Conservation (phyloP, 2,329 filamentous ascomycete genomes). For the Teratosphaeria destructans region DNA sequence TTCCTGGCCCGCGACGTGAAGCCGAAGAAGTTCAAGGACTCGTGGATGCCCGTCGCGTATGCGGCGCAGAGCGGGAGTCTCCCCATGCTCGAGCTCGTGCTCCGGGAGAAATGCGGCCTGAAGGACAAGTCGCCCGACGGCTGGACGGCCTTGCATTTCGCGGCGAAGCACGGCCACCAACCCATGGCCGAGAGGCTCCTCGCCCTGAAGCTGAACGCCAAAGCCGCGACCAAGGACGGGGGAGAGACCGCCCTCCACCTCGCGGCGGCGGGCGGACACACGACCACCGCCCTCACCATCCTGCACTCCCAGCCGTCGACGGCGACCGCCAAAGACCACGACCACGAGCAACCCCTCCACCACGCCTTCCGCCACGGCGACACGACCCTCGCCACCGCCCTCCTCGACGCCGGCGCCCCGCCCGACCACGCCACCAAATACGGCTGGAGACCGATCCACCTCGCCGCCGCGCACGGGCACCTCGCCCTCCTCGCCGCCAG, state of each 20-base stretch:
- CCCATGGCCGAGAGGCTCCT: constrained; percentile 10
- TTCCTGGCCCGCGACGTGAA: constrained; percentile 9
- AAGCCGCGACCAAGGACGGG: constrained; percentile 8
- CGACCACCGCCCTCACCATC: constrained; percentile 4
- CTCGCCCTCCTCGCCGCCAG: constrained; percentile 5
- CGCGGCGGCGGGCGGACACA: constrained; percentile 4
- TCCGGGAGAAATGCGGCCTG: constrained; percentile 7
- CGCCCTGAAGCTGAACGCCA: constrained; percentile 6
- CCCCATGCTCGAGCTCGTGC: constrained; percentile 10
- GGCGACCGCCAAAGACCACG: constrained; percentile 8
- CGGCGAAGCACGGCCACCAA: constrained; percentile 7
- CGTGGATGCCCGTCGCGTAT: constrained; percentile 7
- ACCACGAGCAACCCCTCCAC: constrained; percentile 11
- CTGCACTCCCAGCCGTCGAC: constrained; percentile 9
- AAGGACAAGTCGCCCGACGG: constrained; percentile 9
- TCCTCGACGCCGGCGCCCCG: constrained; percentile 9
- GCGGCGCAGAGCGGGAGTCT: constrained; percentile 13
- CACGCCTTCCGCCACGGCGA: constrained; percentile 11
- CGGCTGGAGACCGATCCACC: constrained; percentile 12
- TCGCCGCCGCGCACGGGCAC: constrained; percentile 14
- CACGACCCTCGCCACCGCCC: constrained; percentile 3
- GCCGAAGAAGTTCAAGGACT: constrained; percentile 13
- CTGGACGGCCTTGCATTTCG: constrained; percentile 10
- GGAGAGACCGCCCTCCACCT: constrained; percentile 12
- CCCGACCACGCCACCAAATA: constrained; percentile 7